phyloP scores from a whole-genome alignment of 2,329 filamentous ascomycete genomes.

The Coniella lustricola region DNA sequence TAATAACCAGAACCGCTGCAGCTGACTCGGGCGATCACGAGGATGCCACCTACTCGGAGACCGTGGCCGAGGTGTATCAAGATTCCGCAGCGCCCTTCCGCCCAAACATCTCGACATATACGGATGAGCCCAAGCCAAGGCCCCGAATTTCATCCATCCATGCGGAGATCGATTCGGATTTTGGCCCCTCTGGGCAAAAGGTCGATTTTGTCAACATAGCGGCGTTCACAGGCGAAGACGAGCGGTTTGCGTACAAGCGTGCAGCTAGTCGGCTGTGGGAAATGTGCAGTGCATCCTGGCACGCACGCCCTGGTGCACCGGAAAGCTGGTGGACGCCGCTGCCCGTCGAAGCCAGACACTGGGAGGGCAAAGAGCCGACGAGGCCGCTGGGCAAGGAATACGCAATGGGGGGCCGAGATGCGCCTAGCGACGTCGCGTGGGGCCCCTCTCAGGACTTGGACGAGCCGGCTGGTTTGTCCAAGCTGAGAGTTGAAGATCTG shows the following conservation, averaged over 20 bases:
- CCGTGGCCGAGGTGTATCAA: constrained; percentile 68
- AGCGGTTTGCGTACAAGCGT: constrained; percentile 73
- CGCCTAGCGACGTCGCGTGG: constrained; percentile 30
- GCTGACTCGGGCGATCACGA: constrained; percentile 21
- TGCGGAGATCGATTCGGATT: constrained; percentile 51
- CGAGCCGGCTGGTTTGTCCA: constrained; percentile 34
- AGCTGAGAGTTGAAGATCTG: constrained; percentile 26
- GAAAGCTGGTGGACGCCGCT: constrained; percentile 64
- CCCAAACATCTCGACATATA: constrained; percentile 66
- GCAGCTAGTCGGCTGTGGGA: constrained; percentile 76
- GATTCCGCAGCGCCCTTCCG: constrained; percentile 70
- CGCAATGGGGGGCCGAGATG: neutral
- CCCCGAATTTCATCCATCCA: constrained; percentile 39
- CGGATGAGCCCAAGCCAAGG: constrained; percentile 23
- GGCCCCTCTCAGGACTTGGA: constrained; percentile 35
- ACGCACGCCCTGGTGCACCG: constrained; percentile 44
- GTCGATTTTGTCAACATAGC: constrained; percentile 60
- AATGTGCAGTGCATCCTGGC: constrained; percentile 68
- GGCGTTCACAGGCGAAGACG: constrained; percentile 72
- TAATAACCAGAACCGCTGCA: constrained; percentile 35
- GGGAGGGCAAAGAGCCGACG: constrained; percentile 21
- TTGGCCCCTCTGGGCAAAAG: constrained; percentile 32
- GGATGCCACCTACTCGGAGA: constrained; percentile 58
- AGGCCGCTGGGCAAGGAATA: constrained; percentile 18
- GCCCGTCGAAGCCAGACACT: constrained; percentile 48